phyloP scores from a whole-genome alignment of 2,329 filamentous ascomycete genomes.

The Teratosphaeria nubilosa region DNA sequence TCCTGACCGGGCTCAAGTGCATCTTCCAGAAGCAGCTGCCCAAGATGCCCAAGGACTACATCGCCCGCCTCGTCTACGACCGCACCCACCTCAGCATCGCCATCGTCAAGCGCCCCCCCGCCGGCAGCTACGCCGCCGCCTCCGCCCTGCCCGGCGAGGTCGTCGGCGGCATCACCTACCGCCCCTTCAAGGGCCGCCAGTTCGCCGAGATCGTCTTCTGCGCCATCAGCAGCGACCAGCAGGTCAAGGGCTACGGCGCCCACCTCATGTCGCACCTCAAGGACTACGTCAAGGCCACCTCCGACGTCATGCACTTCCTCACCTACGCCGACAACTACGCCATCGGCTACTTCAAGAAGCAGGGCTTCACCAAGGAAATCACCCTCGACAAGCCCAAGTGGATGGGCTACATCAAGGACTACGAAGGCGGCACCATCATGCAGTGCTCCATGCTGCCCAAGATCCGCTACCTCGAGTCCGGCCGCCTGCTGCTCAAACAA shows the following conservation, averaged over 20 bases:
- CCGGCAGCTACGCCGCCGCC: constrained; percentile 19
- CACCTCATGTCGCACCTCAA: constrained; percentile 98
- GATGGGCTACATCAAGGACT: constrained; percentile 99
- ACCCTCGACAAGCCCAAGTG: constrained; percentile 80
- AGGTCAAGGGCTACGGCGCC: constrained; percentile 96
- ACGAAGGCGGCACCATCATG: constrained; percentile 98
- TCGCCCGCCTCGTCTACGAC: constrained; percentile 93
- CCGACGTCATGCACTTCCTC: constrained; percentile 94
- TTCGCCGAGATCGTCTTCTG: constrained; percentile 99
- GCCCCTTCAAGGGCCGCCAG: constrained; percentile 79
- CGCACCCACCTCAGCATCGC: constrained; percentile 92
- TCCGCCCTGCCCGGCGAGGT: constrained; percentile 24
- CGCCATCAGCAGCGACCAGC: constrained; percentile 92
- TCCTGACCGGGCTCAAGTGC: constrained; percentile 89
- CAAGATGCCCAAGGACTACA: constrained; percentile 99
- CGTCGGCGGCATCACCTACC: constrained; percentile 82
- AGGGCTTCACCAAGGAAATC: constrained; percentile 98
- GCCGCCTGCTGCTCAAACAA: constrained; percentile 92
- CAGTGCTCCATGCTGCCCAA: constrained; percentile 95
- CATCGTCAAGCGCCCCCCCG: constrained; percentile 86
- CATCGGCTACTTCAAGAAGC: constrained; percentile 98
- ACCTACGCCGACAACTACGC: constrained; percentile 99
- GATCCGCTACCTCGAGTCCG: constrained; percentile 85
- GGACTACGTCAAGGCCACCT: constrained; percentile 94
- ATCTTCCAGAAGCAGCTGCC: constrained; percentile 98